Evolutionary conservation across 257 asterid genomes (phyloP).

Genomic region (Capsicum baccatum): DNA sequence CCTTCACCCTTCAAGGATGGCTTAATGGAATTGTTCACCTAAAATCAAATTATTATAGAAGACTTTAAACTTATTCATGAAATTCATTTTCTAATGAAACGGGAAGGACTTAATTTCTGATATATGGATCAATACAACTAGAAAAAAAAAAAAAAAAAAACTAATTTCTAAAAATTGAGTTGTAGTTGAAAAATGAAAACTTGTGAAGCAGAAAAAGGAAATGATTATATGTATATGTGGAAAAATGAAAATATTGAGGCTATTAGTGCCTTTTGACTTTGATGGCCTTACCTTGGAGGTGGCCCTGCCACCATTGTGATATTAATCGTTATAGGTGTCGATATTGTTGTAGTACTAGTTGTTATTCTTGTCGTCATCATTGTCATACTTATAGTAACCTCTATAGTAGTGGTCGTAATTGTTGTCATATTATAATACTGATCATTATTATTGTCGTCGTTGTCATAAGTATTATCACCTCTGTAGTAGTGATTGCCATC

Average conservation of each 20-base stretch:
- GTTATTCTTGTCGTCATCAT: neutral
- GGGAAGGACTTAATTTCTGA: neutral
- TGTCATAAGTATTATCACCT: neutral
- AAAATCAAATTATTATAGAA: neutral
- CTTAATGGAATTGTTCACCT: neutral
- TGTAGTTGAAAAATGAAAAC: too few relatives aligned
- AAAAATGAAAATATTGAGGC: neutral
- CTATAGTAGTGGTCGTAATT: neutral
- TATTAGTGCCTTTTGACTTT: neutral
- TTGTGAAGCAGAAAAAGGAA: too few relatives aligned
- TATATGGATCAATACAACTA: neutral
- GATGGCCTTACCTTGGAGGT: neutral
- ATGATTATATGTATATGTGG: too few relatives aligned
- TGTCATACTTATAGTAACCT: neutral
- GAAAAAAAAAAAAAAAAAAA: too few relatives aligned
- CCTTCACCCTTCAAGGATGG: neutral
- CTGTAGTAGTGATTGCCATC: too few relatives aligned
- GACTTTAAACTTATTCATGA: neutral
- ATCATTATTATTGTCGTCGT: neutral
- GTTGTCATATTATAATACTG: neutral
- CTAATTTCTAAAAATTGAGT: neutral
- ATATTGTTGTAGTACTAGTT: neutral
- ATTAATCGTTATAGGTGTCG: neutral
- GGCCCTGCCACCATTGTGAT: neutral
- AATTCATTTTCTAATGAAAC: neutral